These are phyloP conservation scores for Fusarium irregulare DNA, from an alignment of 2,329 filamentous ascomycete species.

Conservation along the genomic window DNA sequence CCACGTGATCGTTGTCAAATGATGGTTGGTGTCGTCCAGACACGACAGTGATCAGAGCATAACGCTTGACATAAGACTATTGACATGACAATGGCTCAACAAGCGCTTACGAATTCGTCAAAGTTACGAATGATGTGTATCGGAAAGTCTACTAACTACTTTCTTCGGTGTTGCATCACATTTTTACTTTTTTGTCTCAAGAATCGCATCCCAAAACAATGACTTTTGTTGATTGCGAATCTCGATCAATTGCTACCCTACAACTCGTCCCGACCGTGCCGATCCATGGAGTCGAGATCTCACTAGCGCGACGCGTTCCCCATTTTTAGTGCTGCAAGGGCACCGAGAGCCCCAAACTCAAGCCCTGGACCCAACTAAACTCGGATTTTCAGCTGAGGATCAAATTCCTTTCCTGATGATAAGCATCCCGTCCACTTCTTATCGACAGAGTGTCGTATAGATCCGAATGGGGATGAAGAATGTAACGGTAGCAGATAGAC, in stretches of 20 bases:
- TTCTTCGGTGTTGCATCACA: background rate
- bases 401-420: background rate
- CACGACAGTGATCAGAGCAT: background rate
- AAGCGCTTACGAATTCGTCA: background rate
- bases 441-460: background rate
- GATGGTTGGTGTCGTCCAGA: background rate
- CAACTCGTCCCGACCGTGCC: background rate
- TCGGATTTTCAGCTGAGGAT: background rate
- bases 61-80: background rate
- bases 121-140: background rate
- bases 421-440: background rate
- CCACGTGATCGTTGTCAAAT: background rate
- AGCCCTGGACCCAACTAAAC: background rate
- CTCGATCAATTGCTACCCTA: background rate
- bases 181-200: background rate
- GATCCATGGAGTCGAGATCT: slow-evolving; percentile 1
- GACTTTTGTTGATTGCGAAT: background rate
- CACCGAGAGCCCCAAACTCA: background rate
- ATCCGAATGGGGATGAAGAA: background rate
- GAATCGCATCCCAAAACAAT: background rate
- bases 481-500: background rate
- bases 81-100: background rate
- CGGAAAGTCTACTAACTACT: fast-evolving
- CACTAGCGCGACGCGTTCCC: background rate
- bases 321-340: slow-evolving; percentile 3